Conservation (phyloP, 345 rosid species). For the Punica granatum region DNA sequence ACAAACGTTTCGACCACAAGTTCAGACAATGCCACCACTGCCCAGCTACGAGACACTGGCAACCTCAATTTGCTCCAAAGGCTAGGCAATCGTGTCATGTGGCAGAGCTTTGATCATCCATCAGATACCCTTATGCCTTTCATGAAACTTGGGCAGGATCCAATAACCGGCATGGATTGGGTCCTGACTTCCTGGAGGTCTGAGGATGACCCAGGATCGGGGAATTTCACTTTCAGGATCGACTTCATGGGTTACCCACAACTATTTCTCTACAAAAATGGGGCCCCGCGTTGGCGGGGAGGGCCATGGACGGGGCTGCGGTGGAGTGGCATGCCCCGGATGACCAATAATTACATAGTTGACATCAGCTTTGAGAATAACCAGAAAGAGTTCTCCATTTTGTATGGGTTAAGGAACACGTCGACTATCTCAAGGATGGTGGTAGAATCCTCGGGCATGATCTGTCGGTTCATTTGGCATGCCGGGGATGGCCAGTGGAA, state of each 20-base stretch:
- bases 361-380: conserved; percentile 21
- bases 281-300: conserved; percentile 11
- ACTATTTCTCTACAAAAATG: conserved; percentile 14
- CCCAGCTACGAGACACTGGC: no score
- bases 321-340: conserved; percentile 36
- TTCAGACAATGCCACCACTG: background rate
- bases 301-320: conserved; percentile 48
- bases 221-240: conserved; percentile 19
- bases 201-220: conserved; percentile 28
- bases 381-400: conserved; percentile 23
- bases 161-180: no score
- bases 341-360: conserved; percentile 11
- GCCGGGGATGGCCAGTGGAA: conserved; percentile 33
- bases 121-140: no score
- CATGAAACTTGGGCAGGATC: no score
- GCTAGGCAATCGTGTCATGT: conserved; percentile 4
- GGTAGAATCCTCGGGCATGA: conserved; percentile 40
- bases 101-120: no score
- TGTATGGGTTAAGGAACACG: conserved; percentile 10
- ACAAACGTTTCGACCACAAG: conserved; percentile 2
- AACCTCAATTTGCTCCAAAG: conserved; percentile 23
- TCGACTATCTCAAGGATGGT: conserved; percentile 38
- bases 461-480: no score
- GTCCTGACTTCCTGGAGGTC: no score
- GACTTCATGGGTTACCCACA: conserved; percentile 34